A percentile compares a stretch with the other conserved stretches of the same genome.
These are phyloP conservation scores for Malassezia equina DNA, from an alignment of 1,284 basidiomycete species.

Conservation along the genomic window DNA sequence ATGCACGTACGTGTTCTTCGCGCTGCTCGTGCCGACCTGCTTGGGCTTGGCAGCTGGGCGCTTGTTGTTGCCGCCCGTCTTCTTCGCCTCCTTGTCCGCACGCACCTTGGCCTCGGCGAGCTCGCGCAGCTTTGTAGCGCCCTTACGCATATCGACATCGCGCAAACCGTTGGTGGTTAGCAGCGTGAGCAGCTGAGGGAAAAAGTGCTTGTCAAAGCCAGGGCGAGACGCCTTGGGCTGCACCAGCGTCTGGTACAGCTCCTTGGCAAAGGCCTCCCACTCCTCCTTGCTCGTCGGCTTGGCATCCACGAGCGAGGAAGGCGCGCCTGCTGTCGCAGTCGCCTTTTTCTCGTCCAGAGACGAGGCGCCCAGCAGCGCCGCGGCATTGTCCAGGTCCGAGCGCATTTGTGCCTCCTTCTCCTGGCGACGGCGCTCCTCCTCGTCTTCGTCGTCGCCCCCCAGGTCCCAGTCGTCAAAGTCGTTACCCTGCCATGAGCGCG, in stretches of 20 bases:
- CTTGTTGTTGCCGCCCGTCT: conserved; percentile 23
- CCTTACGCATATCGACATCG: conserved; percentile 41
- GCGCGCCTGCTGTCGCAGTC: background rate
- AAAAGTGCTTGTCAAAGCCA: conserved; percentile 43
- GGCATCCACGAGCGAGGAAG: conserved; percentile 14
- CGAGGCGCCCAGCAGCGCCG: conserved; percentile 34
- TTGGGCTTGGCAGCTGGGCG: conserved; percentile 27
- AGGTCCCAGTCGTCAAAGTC: conserved; percentile 10
- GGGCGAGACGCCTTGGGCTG: conserved; percentile 30
- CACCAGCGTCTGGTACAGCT: conserved; percentile 29
- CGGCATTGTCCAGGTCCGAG: conserved; percentile 43
- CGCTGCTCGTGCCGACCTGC: conserved; percentile 34
- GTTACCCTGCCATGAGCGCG: background rate
- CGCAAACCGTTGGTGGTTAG: conserved; percentile 24
- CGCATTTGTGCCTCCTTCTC: conserved; percentile 40
- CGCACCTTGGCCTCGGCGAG: conserved; percentile 40
- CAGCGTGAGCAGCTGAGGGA: conserved; percentile 24
- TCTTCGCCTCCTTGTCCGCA: conserved; percentile 41
- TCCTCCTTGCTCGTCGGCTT: conserved; percentile 40
- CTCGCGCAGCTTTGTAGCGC: conserved; percentile 31
- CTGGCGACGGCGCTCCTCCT: conserved; percentile 25
- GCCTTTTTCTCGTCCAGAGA: conserved; percentile 19
- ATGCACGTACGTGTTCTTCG: conserved; percentile 31
- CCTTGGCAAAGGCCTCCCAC: conserved; percentile 31
- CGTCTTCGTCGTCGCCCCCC: conserved; percentile 5